These are phyloP conservation scores for Plasmodium relictum DNA, from an alignment of 169 alveolate genomes.

Conservation along the genomic window DNA sequence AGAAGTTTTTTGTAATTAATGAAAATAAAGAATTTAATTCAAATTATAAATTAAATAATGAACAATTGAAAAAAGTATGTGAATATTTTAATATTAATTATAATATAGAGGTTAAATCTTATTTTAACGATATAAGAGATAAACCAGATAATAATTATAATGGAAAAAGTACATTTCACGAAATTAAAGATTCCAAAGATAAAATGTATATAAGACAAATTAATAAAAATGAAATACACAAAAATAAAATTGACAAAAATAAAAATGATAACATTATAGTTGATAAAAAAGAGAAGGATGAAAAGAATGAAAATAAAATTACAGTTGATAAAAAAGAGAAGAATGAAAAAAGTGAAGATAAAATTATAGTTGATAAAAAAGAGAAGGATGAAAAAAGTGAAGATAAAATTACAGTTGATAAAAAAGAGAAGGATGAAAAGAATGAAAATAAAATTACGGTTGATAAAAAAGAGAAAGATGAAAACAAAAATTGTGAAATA, in stretches of 20 bases:
- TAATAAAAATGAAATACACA: too few species aligned
- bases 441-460: background rate
- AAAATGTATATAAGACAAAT: background rate
- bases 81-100: constrained; percentile 28
- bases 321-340: too few species aligned
- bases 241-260: too few species aligned
- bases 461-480: background rate
- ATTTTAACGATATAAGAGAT: background rate
- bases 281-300: too few species aligned
- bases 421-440: background rate
- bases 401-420: background rate
- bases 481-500: background rate
- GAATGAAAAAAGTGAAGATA: too few species aligned
- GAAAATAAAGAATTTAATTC: constrained; percentile 43
- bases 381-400: background rate
- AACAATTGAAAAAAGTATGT: constrained; percentile 44
- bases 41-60: constrained; percentile 9
- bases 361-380: too few species aligned
- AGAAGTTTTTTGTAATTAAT: constrained; percentile 44
- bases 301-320: too few species aligned
- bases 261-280: too few species aligned
- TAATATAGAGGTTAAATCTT: background rate
- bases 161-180: background rate
- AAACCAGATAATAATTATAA: background rate
- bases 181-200: background rate